Evolutionary conservation across 768 basidiomycete genomes (phyloP), one percentile per base, ranked within the genome.

Genomic region (Leucocoprinus birnbaumii): DNA sequence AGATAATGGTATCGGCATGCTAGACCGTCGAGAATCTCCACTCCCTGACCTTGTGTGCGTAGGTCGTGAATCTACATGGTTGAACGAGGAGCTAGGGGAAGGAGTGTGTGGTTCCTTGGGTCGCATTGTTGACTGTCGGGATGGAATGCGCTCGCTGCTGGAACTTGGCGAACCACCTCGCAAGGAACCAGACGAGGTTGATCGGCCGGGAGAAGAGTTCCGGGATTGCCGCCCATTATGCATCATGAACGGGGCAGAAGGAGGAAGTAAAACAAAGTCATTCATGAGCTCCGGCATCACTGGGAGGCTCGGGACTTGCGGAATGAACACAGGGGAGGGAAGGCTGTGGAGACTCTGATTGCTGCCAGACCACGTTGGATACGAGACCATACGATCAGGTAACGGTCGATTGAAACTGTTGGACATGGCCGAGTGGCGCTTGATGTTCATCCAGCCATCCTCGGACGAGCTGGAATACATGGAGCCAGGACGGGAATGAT

Each of bases 161-260:
- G 69, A 70, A 24, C 65, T 73, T 59, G 68, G 57, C 27, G 71
- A 66, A 41, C 65, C 50, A 10, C 68, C 71, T n/a, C 70, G 65
- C n/a, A 72, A 62, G n/a, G 73, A 76, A 21, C 65, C 63, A 9
- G 71, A 68, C 13, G 71, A 68, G 11, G 67, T 66, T 0, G 75
- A 69, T 3, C 51, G 66, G 38, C 66, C 65, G 19, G 70, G 68
- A 2, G 74, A 73, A 2, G 69, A 66, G 22, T 71, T 61, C 58
- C 68, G 63, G 38, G 72, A 70, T 47, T 66, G 68, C 21, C 77
- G 73, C 26, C 80, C 75, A 54, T 76, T 77, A 52, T 82, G 81
- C 71, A 86, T 77, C 84, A 89, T 88, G 68, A 89, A 90, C 11
- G 88, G 86, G 21, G 88, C 80, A 1, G 83, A 76, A 4, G 88